Base-by-base conservation (phyloP, 169 alveolate species). In the Plasmodium cynomolgi region DNA sequence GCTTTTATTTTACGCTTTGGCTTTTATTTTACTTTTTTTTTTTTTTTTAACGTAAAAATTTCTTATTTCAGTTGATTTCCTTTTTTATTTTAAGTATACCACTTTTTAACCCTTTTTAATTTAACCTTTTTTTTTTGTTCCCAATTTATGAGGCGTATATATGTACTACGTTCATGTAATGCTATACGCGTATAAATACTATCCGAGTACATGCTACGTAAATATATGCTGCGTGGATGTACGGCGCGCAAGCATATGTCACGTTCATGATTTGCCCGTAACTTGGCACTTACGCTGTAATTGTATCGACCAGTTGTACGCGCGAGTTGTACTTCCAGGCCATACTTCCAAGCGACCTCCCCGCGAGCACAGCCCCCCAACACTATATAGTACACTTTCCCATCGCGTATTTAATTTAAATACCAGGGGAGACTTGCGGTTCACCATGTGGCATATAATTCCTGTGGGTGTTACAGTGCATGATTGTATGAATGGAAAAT, bases 71-170 rank as follows among this genome's bases (percentile, higher is more conserved):
- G 20, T 29, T 68, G 77, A 68, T 68, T 68, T 68, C 77, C 37
- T 2, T 68, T 29, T 68, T 68, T 68, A 20, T 8, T 9, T 20
- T 68, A 68, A 68, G 39, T 29, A 26, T 68, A 68, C 41, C 11
- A 68, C 41, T 8, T 68, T 68, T 68, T 68, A 26, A 3, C 31
- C 77, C 77, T 9, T 68, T 23, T 68, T 29, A 26, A 68, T 26
- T 68, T 68, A 26, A 68, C 20, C 77, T 9, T 75, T 75, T 75
- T 68, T 68, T 75, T 75, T 75, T 75, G 47, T 75, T 75, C 44
- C 23, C 56, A 17, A 33, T 75, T 75, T 75, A n/a, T 75, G 37
- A 75, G 33, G 62, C 44, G 5, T 75, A 75, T 75, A 39, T 74
- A 75, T 50, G 62, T 50, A 50, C 62, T 17, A 50, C 62, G 62